Base-by-base conservation (phyloP, 805 yeast genomes). In the Monosporozyma aquatica region DNA sequence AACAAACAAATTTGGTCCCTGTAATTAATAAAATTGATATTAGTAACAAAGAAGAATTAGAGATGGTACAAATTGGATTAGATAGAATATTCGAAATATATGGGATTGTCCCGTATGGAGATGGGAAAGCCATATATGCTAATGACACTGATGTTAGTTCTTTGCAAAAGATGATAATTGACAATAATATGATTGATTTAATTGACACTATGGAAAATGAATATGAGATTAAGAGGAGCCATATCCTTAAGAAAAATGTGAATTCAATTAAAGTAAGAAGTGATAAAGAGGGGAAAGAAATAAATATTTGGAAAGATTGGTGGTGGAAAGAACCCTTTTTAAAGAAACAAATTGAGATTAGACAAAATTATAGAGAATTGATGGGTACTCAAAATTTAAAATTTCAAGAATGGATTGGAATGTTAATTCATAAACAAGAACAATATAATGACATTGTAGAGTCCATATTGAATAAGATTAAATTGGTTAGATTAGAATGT, bases 11-110 rank as follows among this genome's bases (percentile, higher is more conserved):
- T 55, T 70, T 89, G 48, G 76, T 87, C 47, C 96, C 96, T 1
- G 76, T 87, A 4, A 74, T 87, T 52, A 75, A 87, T 22, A 84
- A 86, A 59, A 82, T 90, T 4, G 96, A 87, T 61, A 77, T 82
- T 30, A 17, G 28, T 18, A 9, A 22, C 86, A 6, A 56, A 59
- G 15, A 66, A 62, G 5, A 95, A 84, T 55, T 52, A 81, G 51
- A 51, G 46, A 8, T 58, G 65, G 14, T 76, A n/a, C n/a, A n/a
- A n/a, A n/a, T n/a, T n/a, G n/a, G n/a, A n/a, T 78, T 59, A 84
- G 82, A 63, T 61, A 56, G 30, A 62, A 71, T 50, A 69, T 82
- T 40, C 73, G 70, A 47, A 64, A 64, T 39, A 69, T 72, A 11
- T 65, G 85, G 38, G 65, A 61, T 23, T 32, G n/a, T 32, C 4